Evolutionary conservation across 2,329 filamentous ascomycete genomes (phyloP).

Genomic region (Calonectria fujianensis): DNA sequence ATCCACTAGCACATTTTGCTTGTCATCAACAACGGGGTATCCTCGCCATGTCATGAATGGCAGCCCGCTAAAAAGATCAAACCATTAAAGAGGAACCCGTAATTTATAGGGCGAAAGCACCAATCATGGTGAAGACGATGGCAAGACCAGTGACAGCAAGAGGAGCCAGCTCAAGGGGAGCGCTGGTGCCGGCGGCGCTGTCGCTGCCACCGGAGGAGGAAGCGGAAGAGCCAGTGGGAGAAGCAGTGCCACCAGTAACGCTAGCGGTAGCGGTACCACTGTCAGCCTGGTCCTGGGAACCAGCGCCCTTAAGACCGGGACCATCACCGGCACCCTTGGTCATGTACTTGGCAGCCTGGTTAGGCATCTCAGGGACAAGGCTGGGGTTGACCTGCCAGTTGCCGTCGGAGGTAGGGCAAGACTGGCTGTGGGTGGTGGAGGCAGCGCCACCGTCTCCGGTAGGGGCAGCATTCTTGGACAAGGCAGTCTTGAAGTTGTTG

Average conservation of each 20-base stretch:
- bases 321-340: slow-evolving; percentile 71
- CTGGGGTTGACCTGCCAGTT: slow-evolving; percentile 72
- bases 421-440: slow-evolving; percentile 66
- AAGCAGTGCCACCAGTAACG: slow-evolving; percentile 58
- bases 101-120: slow-evolving; percentile 63
- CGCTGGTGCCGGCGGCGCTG: slow-evolving; percentile 56
- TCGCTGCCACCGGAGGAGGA: slow-evolving; percentile 53
- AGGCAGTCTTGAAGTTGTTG: slow-evolving; percentile 68
- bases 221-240: slow-evolving; percentile 50
- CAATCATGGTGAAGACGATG: slow-evolving; percentile 62
- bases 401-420: slow-evolving; percentile 70
- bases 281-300: slow-evolving; percentile 72
- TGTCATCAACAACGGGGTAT: slow-evolving; percentile 48
- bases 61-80: slow-evolving; percentile 42
- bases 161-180: slow-evolving; percentile 56
- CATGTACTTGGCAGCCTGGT: slow-evolving; percentile 72
- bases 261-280: slow-evolving; percentile 68
- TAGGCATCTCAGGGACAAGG: slow-evolving; percentile 71
- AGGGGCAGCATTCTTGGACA: slow-evolving; percentile 70
- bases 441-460: slow-evolving; percentile 70
- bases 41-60: slow-evolving; percentile 21
- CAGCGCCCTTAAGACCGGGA: slow-evolving; percentile 71
- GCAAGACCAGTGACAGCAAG: slow-evolving; percentile 61
- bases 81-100: slow-evolving; percentile 29
- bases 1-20: slow-evolving; percentile 44